Evolutionary conservation across 2,329 filamentous ascomycete species (phyloP).

Genomic region (Sphaerostilbella broomeana): DNA sequence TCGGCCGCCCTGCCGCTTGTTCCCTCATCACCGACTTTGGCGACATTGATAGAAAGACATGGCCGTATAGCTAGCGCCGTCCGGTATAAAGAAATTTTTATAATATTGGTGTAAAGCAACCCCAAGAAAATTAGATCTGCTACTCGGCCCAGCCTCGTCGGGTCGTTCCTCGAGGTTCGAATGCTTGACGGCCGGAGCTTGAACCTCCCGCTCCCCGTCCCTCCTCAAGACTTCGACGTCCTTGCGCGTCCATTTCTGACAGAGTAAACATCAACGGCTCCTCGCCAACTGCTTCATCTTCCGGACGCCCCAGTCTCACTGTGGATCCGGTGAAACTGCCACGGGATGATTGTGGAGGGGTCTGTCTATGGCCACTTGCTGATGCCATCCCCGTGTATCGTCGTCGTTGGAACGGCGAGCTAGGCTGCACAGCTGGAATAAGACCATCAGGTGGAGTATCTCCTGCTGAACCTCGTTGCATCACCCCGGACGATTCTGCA

Average conservation of each 20-base stretch:
- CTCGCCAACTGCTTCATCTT: constrained; percentile 51
- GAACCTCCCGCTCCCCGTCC: constrained; percentile 33
- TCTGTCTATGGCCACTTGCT: constrained; percentile 34
- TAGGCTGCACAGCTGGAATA: constrained; percentile 33
- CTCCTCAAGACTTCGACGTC: constrained; percentile 54
- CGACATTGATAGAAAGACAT: no score
- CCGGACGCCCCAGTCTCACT: constrained; percentile 33
- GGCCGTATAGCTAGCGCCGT: no score
- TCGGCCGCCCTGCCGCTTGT: no score
- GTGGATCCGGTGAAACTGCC: constrained; percentile 40
- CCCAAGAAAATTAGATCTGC: no score
- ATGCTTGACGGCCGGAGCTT: constrained; percentile 34
- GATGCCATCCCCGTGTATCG: constrained; percentile 40
- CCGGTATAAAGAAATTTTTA: no score
- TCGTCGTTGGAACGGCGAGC: constrained; percentile 40
- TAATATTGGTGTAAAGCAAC: no score
- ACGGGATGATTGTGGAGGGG: constrained; percentile 38
- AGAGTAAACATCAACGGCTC: constrained; percentile 67
- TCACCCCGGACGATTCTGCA: constrained; percentile 32
- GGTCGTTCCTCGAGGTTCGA: constrained; percentile 32
- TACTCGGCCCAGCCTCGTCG: constrained; percentile 30
- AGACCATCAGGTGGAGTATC: constrained; percentile 41
- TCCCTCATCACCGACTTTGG: no score
- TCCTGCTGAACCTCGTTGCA: constrained; percentile 38
- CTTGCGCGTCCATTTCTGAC: constrained; percentile 59